A percentile compares a stretch with the other conserved stretches of the same genome.
Evolutionary conservation across 2,329 filamentous ascomycete species (phyloP).

Genomic region (Sordariomycetes sp.): DNA sequence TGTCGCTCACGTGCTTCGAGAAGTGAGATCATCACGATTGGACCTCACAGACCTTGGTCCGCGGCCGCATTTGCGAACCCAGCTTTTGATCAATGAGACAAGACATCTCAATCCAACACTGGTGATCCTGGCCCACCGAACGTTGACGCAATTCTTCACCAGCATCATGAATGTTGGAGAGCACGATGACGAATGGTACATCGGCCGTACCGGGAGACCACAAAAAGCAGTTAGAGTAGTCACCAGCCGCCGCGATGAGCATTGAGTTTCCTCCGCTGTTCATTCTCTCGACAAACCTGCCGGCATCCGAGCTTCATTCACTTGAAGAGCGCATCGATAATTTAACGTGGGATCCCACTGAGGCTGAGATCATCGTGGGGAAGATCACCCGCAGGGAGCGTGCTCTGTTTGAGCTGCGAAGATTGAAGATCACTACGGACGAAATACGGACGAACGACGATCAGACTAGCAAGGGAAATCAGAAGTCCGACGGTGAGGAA

Average conservation of each 20-base stretch:
- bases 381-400: slow-evolving; percentile 61
- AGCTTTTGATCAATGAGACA: too few species aligned
- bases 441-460: slow-evolving; percentile 13
- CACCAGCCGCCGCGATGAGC: slow-evolving; percentile 10
- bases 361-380: slow-evolving; percentile 67
- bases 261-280: slow-evolving; percentile 54
- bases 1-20: too few species aligned
- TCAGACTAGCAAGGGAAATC: not conserved
- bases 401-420: slow-evolving; percentile 68
- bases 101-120: too few species aligned
- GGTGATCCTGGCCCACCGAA: too few species aligned
- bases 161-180: too few species aligned
- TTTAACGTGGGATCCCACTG: slow-evolving; percentile 61
- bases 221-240: too few species aligned
- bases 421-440: slow-evolving; percentile 51
- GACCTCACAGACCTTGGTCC: too few species aligned
- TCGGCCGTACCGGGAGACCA: too few species aligned
- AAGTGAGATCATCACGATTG: too few species aligned
- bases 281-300: slow-evolving; percentile 63
- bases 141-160: too few species aligned
- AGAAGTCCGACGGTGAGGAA: not conserved
- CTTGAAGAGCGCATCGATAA: slow-evolving; percentile 56
- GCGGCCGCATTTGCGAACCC: too few species aligned
- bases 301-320: slow-evolving; percentile 49
- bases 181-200: too few species aligned